These are phyloP conservation scores for Sphaerulina musiva DNA, from an alignment of 2,329 filamentous ascomycete species.

Conservation along the genomic window DNA sequence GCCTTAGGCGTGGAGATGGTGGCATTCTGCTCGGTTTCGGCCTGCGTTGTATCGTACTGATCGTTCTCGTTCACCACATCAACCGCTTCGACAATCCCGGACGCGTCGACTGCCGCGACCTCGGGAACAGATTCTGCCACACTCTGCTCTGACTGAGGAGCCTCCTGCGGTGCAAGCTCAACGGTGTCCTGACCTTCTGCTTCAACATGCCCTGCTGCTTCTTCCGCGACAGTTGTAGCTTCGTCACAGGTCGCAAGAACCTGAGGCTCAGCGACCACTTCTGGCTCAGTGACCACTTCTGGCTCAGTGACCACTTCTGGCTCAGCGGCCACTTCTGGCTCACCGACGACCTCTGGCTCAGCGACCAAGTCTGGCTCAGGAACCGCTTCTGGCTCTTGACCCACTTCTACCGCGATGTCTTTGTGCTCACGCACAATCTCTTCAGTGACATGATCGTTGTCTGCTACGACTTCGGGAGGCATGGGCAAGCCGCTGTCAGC, in stretches of 20 bases:
- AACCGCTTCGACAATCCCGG: background rate
- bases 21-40: background rate
- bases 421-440: slow-evolving; percentile 18
- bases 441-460: slow-evolving; percentile 16
- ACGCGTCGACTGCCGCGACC: background rate
- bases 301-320: background rate
- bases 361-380: too few relatives aligned
- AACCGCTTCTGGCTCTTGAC: background rate
- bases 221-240: background rate
- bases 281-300: background rate
- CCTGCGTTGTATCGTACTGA: background rate
- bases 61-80: background rate
- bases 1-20: background rate
- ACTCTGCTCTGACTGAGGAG: background rate
- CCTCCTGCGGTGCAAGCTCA: background rate
- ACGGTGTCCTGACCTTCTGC: background rate
- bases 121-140: background rate
- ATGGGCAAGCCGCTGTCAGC: slow-evolving; percentile 7
- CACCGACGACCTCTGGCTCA: background rate
- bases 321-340: background rate
- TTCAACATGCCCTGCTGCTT: background rate
- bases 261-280: background rate
- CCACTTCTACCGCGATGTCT: slow-evolving; percentile 2
- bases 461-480: slow-evolving; percentile 2
- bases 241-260: background rate